Conservation (phyloP, 495 filamentous ascomycete genomes). For the Hyaloscypha finlandica region DNA sequence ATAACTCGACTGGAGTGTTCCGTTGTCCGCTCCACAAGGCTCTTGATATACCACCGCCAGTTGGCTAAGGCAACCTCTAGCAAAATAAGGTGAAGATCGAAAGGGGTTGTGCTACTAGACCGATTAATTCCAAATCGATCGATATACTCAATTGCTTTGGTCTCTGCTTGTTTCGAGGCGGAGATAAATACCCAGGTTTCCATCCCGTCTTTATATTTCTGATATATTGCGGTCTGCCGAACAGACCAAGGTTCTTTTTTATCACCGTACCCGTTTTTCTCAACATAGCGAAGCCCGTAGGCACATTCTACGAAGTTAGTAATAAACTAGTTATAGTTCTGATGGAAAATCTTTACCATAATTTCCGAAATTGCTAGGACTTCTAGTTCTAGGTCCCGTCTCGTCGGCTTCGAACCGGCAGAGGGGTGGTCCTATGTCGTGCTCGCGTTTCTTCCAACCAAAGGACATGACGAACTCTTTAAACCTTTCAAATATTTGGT, state of each 20-base stretch:
- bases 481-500: neutral
- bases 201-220: neutral
- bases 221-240: neutral
- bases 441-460: neutral
- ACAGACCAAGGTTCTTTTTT: conserved; percentile 5
- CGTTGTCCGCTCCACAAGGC: conserved; percentile 1
- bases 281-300: conserved; percentile 2
- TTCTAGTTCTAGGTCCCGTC: neutral
- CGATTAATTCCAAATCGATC: neutral
- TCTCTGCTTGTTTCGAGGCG: neutral
- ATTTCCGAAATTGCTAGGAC: neutral
- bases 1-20: neutral
- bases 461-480: neutral
- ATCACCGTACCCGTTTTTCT: conserved; percentile 1
- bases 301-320: neutral
- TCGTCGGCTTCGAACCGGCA: neutral
- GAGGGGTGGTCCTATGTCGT: neutral
- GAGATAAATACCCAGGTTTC: conserved; percentile 4
- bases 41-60: conserved; percentile 5
- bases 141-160: neutral
- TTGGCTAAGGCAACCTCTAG: neutral
- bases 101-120: neutral
- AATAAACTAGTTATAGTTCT: neutral
- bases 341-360: neutral
- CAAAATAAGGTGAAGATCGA: neutral